Percentiles rank a stretch among this genome's conserved stretches.
Evolutionary conservation across 352 stramenopile genomes (phyloP).

Genomic region (Phytopythium boreale): DNA sequence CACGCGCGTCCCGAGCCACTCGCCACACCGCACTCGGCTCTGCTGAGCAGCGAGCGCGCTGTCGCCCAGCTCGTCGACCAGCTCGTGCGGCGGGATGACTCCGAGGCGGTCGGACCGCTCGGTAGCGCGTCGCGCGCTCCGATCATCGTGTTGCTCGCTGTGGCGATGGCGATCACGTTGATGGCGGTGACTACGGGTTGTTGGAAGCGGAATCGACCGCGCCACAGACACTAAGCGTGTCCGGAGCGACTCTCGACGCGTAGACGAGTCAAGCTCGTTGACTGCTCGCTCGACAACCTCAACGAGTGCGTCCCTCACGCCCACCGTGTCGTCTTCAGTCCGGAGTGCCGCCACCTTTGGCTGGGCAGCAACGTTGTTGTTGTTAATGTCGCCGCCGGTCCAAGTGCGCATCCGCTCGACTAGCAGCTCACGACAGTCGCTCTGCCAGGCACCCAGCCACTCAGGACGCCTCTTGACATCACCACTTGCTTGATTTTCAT

Average conservation of each 20-base stretch:
- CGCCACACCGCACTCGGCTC: neutral
- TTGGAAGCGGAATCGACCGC: neutral
- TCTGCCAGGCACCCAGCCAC: neutral
- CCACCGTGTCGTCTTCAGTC: neutral
- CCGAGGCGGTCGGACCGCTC: neutral
- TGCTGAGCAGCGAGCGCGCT: neutral
- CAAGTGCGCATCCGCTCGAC: neutral
- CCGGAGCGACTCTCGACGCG: neutral
- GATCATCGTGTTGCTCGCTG: neutral
- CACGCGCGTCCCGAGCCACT: slow-evolving; percentile 7
- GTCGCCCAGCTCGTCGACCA: neutral
- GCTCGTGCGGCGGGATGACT: neutral
- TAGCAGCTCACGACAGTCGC: slow-evolving; percentile 3
- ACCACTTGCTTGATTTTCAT: too few relatives aligned
- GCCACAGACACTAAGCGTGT: neutral
- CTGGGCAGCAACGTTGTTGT: too few relatives aligned
- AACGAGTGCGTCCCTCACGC: neutral
- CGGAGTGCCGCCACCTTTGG: neutral
- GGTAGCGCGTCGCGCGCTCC: neutral
- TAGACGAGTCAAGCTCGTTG: neutral
- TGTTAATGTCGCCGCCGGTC: neutral
- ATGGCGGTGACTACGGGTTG: neutral
- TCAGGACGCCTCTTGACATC: neutral
- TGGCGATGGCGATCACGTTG: neutral
- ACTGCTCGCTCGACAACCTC: neutral